These are phyloP conservation scores for Sugiyamaella floridensis DNA, from an alignment of 805 yeast genomes.

Conservation along the genomic window DNA sequence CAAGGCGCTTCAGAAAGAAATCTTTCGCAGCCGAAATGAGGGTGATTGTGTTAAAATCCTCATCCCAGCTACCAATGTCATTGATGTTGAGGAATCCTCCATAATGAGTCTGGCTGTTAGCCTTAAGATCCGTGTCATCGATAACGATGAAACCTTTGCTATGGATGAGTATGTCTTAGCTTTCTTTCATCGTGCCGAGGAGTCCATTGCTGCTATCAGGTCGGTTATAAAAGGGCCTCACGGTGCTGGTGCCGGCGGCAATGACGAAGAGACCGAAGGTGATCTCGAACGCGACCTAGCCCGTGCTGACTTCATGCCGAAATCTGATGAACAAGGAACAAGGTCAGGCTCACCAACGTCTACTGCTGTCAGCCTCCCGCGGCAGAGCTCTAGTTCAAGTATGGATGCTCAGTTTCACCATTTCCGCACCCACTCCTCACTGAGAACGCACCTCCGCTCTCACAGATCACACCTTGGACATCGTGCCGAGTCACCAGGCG, in stretches of 20 bases:
- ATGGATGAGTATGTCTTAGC: conserved; percentile 66
- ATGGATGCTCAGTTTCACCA: not conserved
- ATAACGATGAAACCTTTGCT: conserved; percentile 45
- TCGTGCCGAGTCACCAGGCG: not conserved
- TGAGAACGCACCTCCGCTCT: not conserved
- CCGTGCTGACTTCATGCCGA: not conserved
- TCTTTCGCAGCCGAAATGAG: conserved; percentile 64
- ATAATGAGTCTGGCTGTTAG: conserved; percentile 53
- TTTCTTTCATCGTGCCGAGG: conserved; percentile 44
- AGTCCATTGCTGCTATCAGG: conserved; percentile 8
- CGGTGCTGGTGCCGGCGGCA: not conserved
- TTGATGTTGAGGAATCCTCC: conserved; percentile 51
- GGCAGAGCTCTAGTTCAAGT: not conserved
- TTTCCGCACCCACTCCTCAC: not conserved
- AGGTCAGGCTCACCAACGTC: not conserved
- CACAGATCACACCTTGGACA: not conserved
- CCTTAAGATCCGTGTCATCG: conserved; percentile 54
- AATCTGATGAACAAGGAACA: not conserved
- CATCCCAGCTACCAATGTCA: conserved; percentile 63
- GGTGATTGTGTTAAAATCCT: conserved; percentile 69
- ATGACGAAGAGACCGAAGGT: not conserved
- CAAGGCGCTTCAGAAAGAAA: conserved; percentile 61
- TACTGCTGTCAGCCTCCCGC: not conserved
- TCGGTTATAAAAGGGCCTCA: conserved; percentile 10
- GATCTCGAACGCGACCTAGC: not conserved